phyloP scores from a whole-genome alignment of 257 asterid genomes.

The Mitragyna speciosa region DNA sequence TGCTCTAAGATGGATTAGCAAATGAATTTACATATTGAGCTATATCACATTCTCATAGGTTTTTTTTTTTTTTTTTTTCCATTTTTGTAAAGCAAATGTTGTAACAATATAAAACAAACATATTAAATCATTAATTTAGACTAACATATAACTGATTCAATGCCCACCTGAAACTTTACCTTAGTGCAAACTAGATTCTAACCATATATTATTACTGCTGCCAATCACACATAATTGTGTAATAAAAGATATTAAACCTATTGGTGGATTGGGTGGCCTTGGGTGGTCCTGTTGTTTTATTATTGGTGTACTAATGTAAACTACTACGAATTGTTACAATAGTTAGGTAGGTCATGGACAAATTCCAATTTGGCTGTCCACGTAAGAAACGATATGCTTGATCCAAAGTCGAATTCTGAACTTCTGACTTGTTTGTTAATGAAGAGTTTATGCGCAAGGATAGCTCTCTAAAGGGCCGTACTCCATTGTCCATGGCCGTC shows the following conservation, averaged over 20 bases:
- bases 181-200: neutral
- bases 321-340: neutral
- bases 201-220: neutral
- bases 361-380: conserved; percentile 13
- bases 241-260: neutral
- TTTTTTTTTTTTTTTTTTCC: too few species aligned
- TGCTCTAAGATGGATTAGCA: neutral
- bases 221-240: neutral
- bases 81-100: neutral
- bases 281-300: neutral
- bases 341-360: conserved; percentile 6
- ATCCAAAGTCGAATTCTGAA: conserved; percentile 3
- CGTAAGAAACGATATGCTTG: neutral
- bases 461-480: neutral
- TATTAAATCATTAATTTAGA: neutral
- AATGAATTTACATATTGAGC: neutral
- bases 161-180: neutral
- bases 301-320: neutral
- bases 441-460: neutral
- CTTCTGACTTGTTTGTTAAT: conserved; percentile 10
- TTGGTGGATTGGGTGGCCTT: conserved; percentile 5
- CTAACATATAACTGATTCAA: neutral
- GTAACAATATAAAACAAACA: neutral
- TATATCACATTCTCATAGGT: neutral
- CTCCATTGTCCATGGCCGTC: neutral